phyloP scores from a whole-genome alignment of 768 basidiomycete genomes.

The Leucocoprinus sp. region DNA sequence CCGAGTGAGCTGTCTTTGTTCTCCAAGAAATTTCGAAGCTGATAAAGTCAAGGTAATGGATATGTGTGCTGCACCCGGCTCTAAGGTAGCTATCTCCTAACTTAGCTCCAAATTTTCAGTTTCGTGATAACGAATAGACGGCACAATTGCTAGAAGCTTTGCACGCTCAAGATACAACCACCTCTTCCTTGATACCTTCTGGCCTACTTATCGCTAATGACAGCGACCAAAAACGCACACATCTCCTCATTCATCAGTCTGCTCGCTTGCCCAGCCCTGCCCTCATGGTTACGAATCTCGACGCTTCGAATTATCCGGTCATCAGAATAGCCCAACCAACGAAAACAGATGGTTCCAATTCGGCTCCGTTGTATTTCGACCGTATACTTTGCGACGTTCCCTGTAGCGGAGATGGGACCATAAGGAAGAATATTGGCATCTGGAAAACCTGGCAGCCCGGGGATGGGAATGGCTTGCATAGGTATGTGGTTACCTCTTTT shows the following conservation, averaged over 20 bases:
- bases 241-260: slow-evolving; percentile 97
- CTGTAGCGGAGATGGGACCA: slow-evolving; percentile 94
- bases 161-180: slow-evolving; percentile 67
- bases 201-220: slow-evolving; percentile 95
- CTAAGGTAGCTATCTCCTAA: slow-evolving; percentile 55
- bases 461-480: slow-evolving; percentile 88
- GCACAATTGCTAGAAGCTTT: slow-evolving; percentile 94
- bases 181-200: slow-evolving; percentile 59
- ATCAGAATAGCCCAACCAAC: slow-evolving; percentile 41
- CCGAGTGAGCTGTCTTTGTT: slow-evolving; percentile 47
- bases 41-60: slow-evolving; percentile 61
- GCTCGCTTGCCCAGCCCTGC: slow-evolving; percentile 86
- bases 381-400: slow-evolving; percentile 95
- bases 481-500: slow-evolving; percentile 31
- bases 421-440: slow-evolving; percentile 90
- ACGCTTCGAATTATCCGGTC: slow-evolving; percentile 79
- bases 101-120: neutral
- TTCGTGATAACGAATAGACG: slow-evolving; percentile 41
- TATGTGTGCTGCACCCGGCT: slow-evolving; percentile 98
- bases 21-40: slow-evolving; percentile 1
- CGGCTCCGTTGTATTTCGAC: slow-evolving; percentile 70
- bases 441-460: slow-evolving; percentile 89
- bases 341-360: slow-evolving; percentile 24
- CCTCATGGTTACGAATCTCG: slow-evolving; percentile 92
- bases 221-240: slow-evolving; percentile 87